Evolutionary conservation across 1,284 basidiomycete genomes (phyloP).

Genomic region (Xanthoconium separans): DNA sequence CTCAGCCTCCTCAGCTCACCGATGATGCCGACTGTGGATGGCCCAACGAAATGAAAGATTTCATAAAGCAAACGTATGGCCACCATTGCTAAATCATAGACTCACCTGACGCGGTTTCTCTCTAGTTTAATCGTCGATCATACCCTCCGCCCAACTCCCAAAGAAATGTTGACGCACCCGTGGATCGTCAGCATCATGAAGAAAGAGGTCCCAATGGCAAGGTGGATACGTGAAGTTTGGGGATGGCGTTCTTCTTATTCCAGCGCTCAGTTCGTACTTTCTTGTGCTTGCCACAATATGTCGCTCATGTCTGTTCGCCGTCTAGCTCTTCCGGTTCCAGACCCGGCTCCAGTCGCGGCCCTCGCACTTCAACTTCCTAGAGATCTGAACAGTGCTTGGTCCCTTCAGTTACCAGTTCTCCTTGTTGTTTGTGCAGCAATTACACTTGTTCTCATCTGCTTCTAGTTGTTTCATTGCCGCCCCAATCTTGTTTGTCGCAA

Average conservation of each 20-base stretch:
- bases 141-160: constrained; percentile 76
- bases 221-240: constrained; percentile 91
- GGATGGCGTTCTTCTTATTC: constrained; percentile 58
- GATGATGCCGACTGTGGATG: constrained; percentile 75
- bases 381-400: constrained; percentile 6
- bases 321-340: constrained; percentile 33
- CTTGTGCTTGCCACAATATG: not conserved
- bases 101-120: constrained; percentile 1
- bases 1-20: constrained; percentile 77
- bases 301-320: not conserved
- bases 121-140: constrained; percentile 58
- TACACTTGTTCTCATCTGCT: constrained; percentile 23
- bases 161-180: constrained; percentile 82
- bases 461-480: constrained; percentile 10
- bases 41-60: constrained; percentile 89
- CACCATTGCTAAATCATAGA: constrained; percentile 8
- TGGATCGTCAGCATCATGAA: constrained; percentile 83
- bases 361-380: constrained; percentile 26
- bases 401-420: constrained; percentile 3
- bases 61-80: constrained; percentile 83
- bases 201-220: constrained; percentile 84
- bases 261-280: constrained; percentile 18
- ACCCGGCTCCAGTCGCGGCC: constrained; percentile 41
- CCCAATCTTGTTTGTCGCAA: constrained; percentile 16
- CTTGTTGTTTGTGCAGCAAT: constrained; percentile 20